A percentile compares a stretch with the other conserved stretches of the same genome.
Conservation (phyloP, 108 stramenopile genomes). For the Pelagomonas calceolata region DNA sequence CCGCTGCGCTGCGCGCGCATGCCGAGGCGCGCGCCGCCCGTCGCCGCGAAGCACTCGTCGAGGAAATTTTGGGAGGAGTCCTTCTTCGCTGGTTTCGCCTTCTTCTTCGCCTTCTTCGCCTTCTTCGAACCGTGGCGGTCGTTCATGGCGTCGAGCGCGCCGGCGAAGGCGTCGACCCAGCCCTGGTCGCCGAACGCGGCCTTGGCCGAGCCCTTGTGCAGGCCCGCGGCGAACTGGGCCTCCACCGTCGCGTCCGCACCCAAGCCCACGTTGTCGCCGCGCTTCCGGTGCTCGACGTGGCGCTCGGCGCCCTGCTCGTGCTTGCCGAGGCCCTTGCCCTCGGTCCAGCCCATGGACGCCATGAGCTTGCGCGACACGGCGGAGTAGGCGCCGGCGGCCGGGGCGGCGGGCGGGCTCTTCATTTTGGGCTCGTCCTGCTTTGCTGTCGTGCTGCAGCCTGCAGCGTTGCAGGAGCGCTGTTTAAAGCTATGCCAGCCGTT, state of each 20-base stretch:
- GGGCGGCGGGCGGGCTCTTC: too few relatives aligned
- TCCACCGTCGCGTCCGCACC: conserved; percentile 12
- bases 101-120: background rate
- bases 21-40: conserved; percentile 39
- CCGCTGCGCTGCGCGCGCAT: conserved; percentile 35
- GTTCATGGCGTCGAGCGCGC: conserved; percentile 19
- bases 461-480: too few relatives aligned
- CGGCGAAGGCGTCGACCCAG: conserved; percentile 32
- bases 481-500: too few relatives aligned
- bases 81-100: too few relatives aligned
- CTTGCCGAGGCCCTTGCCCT: conserved; percentile 43
- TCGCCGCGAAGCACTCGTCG: conserved; percentile 33
- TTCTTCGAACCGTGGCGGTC: background rate
- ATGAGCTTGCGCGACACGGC: background rate
- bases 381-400: too few relatives aligned
- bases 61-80: background rate
- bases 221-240: background rate
- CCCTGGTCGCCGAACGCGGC: conserved; percentile 19
- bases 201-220: background rate
- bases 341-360: background rate
- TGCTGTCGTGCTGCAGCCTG: too few relatives aligned
- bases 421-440: too few relatives aligned
- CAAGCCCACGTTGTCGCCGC: conserved; percentile 36
- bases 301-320: conserved; percentile 29
- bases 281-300: conserved; percentile 32